Evolutionary conservation across 2,329 filamentous ascomycete species (phyloP), one percentile per base, ranked within the genome.

Genomic region (Helminthosporium solani): DNA sequence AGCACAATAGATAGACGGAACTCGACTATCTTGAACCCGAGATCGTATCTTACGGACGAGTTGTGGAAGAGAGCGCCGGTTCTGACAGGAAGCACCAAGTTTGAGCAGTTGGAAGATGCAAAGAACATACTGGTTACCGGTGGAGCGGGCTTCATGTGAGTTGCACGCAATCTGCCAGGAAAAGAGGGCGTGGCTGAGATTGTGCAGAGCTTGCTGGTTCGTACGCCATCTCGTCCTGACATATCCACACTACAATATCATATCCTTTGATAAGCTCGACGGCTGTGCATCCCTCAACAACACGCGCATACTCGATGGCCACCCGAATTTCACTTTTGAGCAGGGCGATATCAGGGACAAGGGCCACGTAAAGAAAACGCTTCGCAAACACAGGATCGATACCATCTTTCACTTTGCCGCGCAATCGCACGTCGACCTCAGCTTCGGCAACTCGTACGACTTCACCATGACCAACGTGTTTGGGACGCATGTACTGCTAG

Each of bases 101-200:
- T 87, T 57, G 81, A 85, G 61, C 83, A 86, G 34, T 74, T 85
- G 4, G 74, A 78, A 19, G 83, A 86, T 68, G 83, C 88, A 44
- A 86, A 82, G 70, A 91, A 90, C 63, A 90, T 92, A 59, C 85
- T 92, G 79, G 80, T 94, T 53, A 92, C 88, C 16, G 88, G 88
- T 40, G 88, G 88, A 43, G 88, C 87, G 52, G 88, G 88, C 57
- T 94, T 94, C 76, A 91, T 92, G 87, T 90, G 76, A 70, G 85
- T 61, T 31, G 27, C 36, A 23, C 7, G 7, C 11, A 25, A 30
- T 31, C n/a, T n/a, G n/a, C n/a, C n/a, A n/a, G n/a, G 14, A 20
- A n/a, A 19, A 12, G 19, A 19, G 23, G 23, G 9, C 28, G 36
- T 33, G n/a, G 54, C 61, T 63, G 45, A 54, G 54, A 43, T 7